Conservation (phyloP, 306 rosid genomes). For the Corylus avellana region DNA sequence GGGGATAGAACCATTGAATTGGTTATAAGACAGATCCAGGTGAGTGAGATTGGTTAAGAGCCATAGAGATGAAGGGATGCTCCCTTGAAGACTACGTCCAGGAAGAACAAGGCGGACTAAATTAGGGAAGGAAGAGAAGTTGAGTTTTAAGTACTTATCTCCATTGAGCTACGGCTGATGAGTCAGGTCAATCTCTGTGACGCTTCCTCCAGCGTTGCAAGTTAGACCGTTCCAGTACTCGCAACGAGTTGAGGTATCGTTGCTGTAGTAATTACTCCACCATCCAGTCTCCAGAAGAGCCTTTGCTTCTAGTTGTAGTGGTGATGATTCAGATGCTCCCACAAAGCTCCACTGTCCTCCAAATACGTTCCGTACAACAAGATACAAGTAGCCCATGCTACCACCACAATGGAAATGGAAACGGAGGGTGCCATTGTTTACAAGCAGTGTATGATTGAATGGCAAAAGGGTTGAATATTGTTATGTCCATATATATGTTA, state of each 20-base stretch:
- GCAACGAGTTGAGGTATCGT: too few species aligned
- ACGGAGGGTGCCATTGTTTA: not conserved
- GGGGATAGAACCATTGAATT: too few species aligned
- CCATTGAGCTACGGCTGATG: not conserved
- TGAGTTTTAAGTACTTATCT: not conserved
- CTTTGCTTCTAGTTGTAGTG: not conserved
- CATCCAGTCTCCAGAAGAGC: conserved; percentile 1
- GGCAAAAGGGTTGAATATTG: not conserved
- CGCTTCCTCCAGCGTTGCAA: not conserved
- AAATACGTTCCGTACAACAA: not conserved
- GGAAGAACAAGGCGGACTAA: not conserved
- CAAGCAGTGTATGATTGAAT: too few species aligned
- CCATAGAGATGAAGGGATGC: too few species aligned
- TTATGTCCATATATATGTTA: not conserved
- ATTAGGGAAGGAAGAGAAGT: not conserved
- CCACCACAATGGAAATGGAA: not conserved
- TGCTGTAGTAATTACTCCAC: not conserved
- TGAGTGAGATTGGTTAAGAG: too few species aligned
- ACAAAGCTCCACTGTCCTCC: not conserved
- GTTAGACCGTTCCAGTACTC: not conserved
- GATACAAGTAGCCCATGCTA: not conserved
- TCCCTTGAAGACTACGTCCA: too few species aligned
- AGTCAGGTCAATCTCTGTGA: not conserved
- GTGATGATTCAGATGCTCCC: not conserved
- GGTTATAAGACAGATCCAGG: too few species aligned